A percentile compares a stretch with the other conserved stretches of the same genome.
These are phyloP conservation scores for Microcera coccophila DNA, from an alignment of 2,329 filamentous ascomycete species.

Conservation along the genomic window DNA sequence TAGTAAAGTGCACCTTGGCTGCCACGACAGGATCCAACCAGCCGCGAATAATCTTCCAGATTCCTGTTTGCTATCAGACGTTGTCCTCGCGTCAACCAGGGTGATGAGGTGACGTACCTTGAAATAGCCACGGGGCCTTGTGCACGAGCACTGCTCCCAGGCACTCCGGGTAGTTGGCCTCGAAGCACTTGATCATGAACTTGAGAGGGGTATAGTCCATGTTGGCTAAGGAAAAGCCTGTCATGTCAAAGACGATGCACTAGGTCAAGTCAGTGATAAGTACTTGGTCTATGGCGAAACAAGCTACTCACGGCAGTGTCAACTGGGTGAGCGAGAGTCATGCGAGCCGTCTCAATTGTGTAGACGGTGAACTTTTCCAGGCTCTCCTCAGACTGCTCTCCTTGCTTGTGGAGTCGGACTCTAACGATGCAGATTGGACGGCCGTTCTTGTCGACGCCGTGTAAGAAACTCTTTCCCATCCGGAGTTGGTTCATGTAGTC, in stretches of 20 bases:
- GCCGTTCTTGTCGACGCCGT: conserved; percentile 79
- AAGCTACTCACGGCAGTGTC: conserved; percentile 77
- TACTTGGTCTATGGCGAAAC: no score
- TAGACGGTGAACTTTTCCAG: conserved; percentile 90
- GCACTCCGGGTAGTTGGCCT: conserved; percentile 95
- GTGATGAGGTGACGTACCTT: conserved; percentile 54
- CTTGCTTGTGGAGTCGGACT: conserved; percentile 74
- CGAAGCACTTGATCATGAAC: conserved; percentile 99
- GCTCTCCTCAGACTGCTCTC: conserved; percentile 76
- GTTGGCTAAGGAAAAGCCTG: conserved; percentile 85
- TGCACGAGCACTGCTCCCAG: conserved; percentile 88
- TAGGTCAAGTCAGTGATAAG: conserved; percentile 37
- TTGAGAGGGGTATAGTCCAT: conserved; percentile 98
- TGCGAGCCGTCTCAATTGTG: conserved; percentile 87
- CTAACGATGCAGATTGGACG: conserved; percentile 84
- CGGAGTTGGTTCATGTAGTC: conserved; percentile 82
- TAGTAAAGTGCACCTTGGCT: conserved; percentile 89
- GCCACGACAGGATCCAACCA: conserved; percentile 98
- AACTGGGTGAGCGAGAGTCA: conserved; percentile 72
- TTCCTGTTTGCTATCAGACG: conserved; percentile 49
- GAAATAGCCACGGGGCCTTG: conserved; percentile 96
- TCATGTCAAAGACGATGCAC: conserved; percentile 96
- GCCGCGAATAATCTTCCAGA: conserved; percentile 91
- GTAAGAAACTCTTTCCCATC: conserved; percentile 89
- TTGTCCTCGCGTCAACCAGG: neutral